Conservation (phyloP, 2,329 filamentous ascomycete species). For the Phaeosphaeria sp. region DNA sequence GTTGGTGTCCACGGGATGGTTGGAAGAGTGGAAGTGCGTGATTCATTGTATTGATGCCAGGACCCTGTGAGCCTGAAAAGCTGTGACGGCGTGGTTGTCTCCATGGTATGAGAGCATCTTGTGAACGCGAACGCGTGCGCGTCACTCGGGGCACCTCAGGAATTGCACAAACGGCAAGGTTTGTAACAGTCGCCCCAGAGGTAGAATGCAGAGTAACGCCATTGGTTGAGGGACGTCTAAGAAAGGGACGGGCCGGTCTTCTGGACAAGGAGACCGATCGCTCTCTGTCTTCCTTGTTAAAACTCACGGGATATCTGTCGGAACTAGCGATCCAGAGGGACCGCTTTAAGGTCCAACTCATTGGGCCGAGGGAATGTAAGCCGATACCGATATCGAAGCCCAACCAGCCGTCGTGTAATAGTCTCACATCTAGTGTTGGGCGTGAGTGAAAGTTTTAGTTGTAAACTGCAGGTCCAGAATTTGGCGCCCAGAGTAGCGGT, state of each 20-base stretch:
- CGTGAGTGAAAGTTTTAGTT: conserved; percentile 3
- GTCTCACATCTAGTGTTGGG: conserved; percentile 1
- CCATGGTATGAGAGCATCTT: conserved; percentile 7
- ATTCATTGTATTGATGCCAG: neutral
- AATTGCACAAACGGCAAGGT: conserved; percentile 3
- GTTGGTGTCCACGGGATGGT: conserved; percentile 1
- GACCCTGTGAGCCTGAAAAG: conserved; percentile 1
- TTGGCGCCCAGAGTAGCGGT: conserved; percentile 6
- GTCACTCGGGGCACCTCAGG: conserved; percentile 3
- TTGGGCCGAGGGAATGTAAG: conserved; percentile 2
- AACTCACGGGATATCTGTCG: conserved; percentile 4
- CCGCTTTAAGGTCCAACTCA: conserved; percentile 9
- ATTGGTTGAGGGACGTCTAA: conserved; percentile 4
- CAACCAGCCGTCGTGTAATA: conserved; percentile 1
- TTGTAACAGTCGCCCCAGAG: conserved; percentile 1
- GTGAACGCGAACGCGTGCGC: conserved; percentile 5
- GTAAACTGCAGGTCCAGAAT: conserved; percentile 1
- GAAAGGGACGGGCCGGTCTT: conserved; percentile 4
- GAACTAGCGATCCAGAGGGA: conserved; percentile 4
- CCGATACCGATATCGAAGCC: conserved; percentile 1
- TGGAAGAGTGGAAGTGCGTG: conserved; percentile 5
- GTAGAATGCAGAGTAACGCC: conserved; percentile 3
- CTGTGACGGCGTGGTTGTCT: conserved; percentile 7
- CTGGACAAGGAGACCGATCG: conserved; percentile 6
- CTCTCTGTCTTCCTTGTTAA: conserved; percentile 5